Base-by-base conservation (phyloP, 23 red algal genomes). In the Gracilaria domingensis region DNA sequence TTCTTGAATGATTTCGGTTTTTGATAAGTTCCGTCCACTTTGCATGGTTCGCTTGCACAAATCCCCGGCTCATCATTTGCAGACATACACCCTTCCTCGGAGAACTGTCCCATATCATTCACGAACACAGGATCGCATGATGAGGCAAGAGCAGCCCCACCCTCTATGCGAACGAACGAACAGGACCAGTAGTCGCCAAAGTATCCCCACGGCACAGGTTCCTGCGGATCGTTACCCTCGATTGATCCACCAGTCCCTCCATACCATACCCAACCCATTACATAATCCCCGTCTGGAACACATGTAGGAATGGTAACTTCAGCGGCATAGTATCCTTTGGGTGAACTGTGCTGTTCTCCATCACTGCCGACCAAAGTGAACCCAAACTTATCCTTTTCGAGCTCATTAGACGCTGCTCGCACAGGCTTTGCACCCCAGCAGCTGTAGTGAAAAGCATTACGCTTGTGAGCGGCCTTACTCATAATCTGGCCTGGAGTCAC, bases 381-480 rank as follows among this genome's bases (percentile, higher is more conserved):
- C 0, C 89, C 89, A 79, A 75, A 92, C 11, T 60, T 32, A 30
- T 83, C 89, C 7, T 47, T 62, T 5, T 81, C 53, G 2, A 61
- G 71, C 32, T 90, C 87, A 23, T 77, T 42, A 1, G 35, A 4
- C 1, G 87, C 13, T 20, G 87, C 87, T 59, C 29, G 13, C 7
- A 70, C 55, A 30, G 87, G 76, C 11, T 81, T 61, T 23, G 89
- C 89, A 64, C 89, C 89, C 92, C 92, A 94, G 83, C 83, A 94
- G 57, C 55, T 87, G 57, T 88, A 94, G 60, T 94, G 83, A 49
- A 94, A 94, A 34, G 83, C 92, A 61, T 82, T 82, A 25, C 77
- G 49, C 16, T 51, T 55, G 60, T 94, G 92, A 20, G 35, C 75
- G 0, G 34, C 48, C 58, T 82, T 83, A 48, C 88, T 47, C 74